Percentiles rank a stretch among this genome's conserved stretches.
phyloP scores from a whole-genome alignment of 441 rosid genomes.

The Gossypium trilobum region DNA sequence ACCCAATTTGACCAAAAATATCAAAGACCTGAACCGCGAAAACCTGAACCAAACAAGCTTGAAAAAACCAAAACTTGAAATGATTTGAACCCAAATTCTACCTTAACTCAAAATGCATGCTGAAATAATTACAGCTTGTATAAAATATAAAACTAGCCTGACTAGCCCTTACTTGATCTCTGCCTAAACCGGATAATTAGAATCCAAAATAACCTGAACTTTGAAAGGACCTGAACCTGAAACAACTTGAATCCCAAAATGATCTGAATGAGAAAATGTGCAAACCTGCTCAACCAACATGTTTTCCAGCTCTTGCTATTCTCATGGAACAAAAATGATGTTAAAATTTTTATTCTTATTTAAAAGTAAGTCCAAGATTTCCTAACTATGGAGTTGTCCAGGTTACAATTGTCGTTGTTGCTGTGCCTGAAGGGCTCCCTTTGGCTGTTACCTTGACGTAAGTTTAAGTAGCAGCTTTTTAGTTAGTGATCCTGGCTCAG shows the following conservation, averaged over 20 bases:
- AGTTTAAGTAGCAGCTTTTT: conserved; percentile 23
- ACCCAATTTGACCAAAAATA: neutral
- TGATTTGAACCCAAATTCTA: neutral
- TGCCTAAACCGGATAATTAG: neutral
- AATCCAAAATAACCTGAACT: neutral
- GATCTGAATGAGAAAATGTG: neutral
- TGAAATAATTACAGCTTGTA: neutral
- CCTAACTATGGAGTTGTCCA: conserved; percentile 27
- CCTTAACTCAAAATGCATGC: neutral
- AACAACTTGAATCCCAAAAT: neutral
- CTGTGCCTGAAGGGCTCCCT: conserved; percentile 98
- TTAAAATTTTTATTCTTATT: neutral
- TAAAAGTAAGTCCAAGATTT: neutral
- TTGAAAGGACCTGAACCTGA: neutral
- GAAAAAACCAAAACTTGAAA: neutral
- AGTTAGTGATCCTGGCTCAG: neutral
- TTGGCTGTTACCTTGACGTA: conserved; percentile 97
- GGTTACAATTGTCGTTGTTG: conserved; percentile 98
- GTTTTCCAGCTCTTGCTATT: neutral
- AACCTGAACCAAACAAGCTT: neutral
- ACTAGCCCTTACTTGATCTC: neutral
- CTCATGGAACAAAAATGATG: neutral
- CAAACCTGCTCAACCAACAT: neutral
- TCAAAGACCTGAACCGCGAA: neutral
- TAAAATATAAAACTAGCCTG: neutral